These are phyloP conservation scores for Fusarium tanahbumbuense DNA, from an alignment of 2,329 filamentous ascomycete genomes.

Conservation along the genomic window DNA sequence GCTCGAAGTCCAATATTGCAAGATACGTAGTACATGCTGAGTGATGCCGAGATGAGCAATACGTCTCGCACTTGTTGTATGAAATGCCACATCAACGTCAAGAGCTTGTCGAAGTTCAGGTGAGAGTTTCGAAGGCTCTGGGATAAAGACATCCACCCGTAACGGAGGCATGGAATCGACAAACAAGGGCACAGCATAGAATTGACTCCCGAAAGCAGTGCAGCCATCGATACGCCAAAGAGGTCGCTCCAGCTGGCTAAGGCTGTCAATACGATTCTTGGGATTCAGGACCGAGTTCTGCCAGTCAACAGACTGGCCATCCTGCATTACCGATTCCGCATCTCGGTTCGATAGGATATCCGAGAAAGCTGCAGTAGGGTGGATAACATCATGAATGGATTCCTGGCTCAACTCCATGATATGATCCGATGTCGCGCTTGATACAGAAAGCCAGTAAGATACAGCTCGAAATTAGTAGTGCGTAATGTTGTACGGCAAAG, in stretches of 20 bases:
- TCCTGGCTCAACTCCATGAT: conserved; percentile 66
- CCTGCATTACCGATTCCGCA: background rate
- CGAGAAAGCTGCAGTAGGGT: conserved; percentile 67
- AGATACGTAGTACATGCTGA: conserved; percentile 64
- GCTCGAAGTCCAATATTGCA: conserved; percentile 62
- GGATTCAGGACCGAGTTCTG: conserved; percentile 65
- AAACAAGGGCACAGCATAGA: conserved; percentile 67
- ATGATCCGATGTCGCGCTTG: conserved; percentile 11
- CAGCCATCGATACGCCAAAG: conserved; percentile 71
- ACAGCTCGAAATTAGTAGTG: conserved; percentile 22
- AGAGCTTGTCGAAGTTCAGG: conserved; percentile 59
- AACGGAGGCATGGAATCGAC: conserved; percentile 59
- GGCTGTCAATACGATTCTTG: conserved; percentile 69
- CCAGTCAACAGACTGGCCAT: conserved; percentile 53
- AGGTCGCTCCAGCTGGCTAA: conserved; percentile 57
- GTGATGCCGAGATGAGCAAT: conserved; percentile 64
- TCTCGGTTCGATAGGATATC: conserved; percentile 10
- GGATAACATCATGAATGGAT: conserved; percentile 66
- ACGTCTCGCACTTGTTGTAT: conserved; percentile 63
- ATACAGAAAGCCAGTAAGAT: conserved; percentile 14
- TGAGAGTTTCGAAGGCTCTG: conserved; percentile 59
- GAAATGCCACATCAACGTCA: conserved; percentile 63
- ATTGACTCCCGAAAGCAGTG: conserved; percentile 67
- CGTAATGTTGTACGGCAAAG: conserved; percentile 33
- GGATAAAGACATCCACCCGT: conserved; percentile 69